Percentiles rank a stretch among this genome's conserved stretches.
Evolutionary conservation across 805 yeast genomes (phyloP).

Genomic region (Wickerhamiella allomyrinae): DNA sequence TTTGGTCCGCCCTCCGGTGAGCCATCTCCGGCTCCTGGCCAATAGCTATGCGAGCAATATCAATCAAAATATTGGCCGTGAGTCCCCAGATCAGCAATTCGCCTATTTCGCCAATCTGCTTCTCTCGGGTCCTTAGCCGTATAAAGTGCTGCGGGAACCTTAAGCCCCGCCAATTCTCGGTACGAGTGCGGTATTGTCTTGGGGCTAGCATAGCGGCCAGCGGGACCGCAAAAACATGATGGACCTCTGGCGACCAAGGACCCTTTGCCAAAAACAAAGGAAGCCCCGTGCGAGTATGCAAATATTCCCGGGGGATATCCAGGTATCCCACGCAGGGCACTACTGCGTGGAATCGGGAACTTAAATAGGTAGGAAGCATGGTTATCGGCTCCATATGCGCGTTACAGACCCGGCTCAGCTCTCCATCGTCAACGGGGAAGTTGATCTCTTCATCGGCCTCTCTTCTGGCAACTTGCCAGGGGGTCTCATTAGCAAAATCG

Average conservation of each 20-base stretch:
- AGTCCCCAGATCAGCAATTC: conserved; percentile 29
- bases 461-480: conserved; percentile 62
- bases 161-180: conserved; percentile 25
- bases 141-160: conserved; percentile 24
- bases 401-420: conserved; percentile 32
- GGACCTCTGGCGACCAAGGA: conserved; percentile 21
- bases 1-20: conserved; percentile 17
- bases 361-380: conserved; percentile 62
- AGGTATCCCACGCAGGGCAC: conserved; percentile 43
- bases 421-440: conserved; percentile 23
- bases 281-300: conserved; percentile 8
- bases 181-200: conserved; percentile 13
- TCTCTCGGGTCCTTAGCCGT: conserved; percentile 16
- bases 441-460: conserved; percentile 88
- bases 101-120: conserved; percentile 21
- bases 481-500: conserved; percentile 46
- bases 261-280: conserved; percentile 12
- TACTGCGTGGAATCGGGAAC: conserved; percentile 71
- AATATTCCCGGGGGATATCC: neutral
- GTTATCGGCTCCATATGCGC: conserved; percentile 45
- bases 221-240: conserved; percentile 20
- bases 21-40: conserved; percentile 23
- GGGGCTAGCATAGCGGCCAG: conserved; percentile 16
- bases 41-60: conserved; percentile 25
- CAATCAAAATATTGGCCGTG: conserved; percentile 29